Evolutionary conservation across 2,329 filamentous ascomycete genomes (phyloP).

Genomic region (Blastomyces gilchristii): DNA sequence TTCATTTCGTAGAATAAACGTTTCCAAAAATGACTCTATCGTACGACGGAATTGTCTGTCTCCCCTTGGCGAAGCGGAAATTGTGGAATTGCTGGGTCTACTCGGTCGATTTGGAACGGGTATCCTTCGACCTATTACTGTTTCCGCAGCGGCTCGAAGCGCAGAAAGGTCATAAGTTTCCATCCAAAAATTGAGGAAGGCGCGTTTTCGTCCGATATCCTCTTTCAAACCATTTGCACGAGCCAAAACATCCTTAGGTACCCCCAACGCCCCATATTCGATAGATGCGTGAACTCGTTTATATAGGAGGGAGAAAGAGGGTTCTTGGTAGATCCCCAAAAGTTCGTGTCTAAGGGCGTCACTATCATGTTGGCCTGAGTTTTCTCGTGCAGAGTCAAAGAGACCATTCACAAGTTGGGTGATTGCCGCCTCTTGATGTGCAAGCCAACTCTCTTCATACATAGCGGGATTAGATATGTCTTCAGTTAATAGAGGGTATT

Average conservation of each 20-base stretch:
- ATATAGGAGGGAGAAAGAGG: conserved; percentile 42
- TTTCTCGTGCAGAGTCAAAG: conserved; percentile 33
- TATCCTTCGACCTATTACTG: conserved; percentile 48
- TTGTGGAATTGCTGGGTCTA: conserved; percentile 6
- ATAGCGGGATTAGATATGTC: conserved; percentile 47
- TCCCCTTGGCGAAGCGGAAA: conserved; percentile 8
- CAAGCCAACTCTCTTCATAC: conserved; percentile 55
- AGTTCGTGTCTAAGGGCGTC: conserved; percentile 38
- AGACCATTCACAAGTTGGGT: conserved; percentile 51
- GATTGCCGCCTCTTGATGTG: conserved; percentile 51
- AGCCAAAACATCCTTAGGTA: conserved; percentile 43
- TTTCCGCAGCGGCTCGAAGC: conserved; percentile 47
- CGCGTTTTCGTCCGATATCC: conserved; percentile 49
- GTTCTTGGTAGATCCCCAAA: conserved; percentile 45
- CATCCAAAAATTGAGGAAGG: conserved; percentile 49
- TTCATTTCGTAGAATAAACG: conserved; percentile 49
- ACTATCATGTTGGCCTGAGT: conserved; percentile 18
- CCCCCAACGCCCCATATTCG: conserved; percentile 46
- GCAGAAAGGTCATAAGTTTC: conserved; percentile 45
- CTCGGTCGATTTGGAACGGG: conserved; percentile 13
- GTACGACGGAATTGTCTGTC: conserved; percentile 30
- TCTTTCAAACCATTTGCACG: conserved; percentile 40
- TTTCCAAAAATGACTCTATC: conserved; percentile 45
- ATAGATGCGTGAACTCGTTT: conserved; percentile 50
- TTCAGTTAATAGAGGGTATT: conserved; percentile 46